Percentiles rank a stretch among this genome's conserved stretches.
Evolutionary conservation across 73 alveolate genomes (phyloP).

Genomic region (Uronychia binucleata): DNA sequence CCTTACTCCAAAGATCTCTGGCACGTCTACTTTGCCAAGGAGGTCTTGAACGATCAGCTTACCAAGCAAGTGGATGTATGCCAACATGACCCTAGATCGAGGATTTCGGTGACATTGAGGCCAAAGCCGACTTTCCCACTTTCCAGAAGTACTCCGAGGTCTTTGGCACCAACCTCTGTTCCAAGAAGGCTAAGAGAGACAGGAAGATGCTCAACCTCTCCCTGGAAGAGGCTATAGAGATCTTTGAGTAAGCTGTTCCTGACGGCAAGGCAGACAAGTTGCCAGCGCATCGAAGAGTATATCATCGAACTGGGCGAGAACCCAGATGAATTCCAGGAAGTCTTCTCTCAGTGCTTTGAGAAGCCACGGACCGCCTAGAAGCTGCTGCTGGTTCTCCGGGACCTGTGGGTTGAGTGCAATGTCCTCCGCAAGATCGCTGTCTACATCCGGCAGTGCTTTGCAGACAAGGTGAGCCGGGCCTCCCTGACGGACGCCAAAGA

Average conservation of each 20-base stretch:
- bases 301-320: slow-evolving; percentile 57
- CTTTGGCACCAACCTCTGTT: slow-evolving; percentile 46
- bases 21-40: neutral
- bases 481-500: slow-evolving; percentile 40
- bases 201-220: slow-evolving; percentile 21
- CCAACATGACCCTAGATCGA: neutral
- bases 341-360: slow-evolving; percentile 28
- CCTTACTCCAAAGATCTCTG: neutral
- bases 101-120: slow-evolving; percentile 31
- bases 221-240: slow-evolving; percentile 32
- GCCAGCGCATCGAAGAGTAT: slow-evolving; percentile 48
- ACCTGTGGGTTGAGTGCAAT: slow-evolving; percentile 59
- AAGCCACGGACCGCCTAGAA: slow-evolving; percentile 29
- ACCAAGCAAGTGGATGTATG: neutral
- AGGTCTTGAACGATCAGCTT: neutral
- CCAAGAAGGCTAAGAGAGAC: slow-evolving; percentile 19
- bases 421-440: slow-evolving; percentile 61
- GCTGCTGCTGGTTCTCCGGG: slow-evolving; percentile 42
- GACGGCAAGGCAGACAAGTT: no score
- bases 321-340: slow-evolving; percentile 42
- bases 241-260: no score
- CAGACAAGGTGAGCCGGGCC: slow-evolving; percentile 58
- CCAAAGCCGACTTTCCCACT: slow-evolving; percentile 46
- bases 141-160: slow-evolving; percentile 43
- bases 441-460: slow-evolving; percentile 54